Percentiles rank a stretch among this genome's conserved stretches.
Evolutionary conservation across 2,329 filamentous ascomycete genomes (phyloP).

Genomic region (Neophaeococcomyces aloes): DNA sequence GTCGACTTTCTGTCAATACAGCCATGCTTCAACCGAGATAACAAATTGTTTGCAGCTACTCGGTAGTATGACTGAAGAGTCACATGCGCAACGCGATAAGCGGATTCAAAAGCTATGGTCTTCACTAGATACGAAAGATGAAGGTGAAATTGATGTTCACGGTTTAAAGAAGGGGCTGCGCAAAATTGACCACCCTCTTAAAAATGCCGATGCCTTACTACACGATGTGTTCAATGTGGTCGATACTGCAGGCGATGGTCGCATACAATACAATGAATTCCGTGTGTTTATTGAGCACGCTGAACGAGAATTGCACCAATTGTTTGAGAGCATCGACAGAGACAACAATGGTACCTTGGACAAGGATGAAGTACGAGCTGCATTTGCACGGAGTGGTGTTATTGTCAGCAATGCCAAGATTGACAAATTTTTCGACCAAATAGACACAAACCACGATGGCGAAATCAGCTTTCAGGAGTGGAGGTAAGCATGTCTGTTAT

Average conservation of each 20-base stretch:
- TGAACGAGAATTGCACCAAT: conserved; percentile 66
- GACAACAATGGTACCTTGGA: conserved; percentile 79
- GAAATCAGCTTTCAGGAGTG: conserved; percentile 86
- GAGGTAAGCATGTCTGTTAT: conserved; percentile 57
- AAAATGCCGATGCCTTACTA: conserved; percentile 83
- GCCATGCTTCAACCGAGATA: conserved; percentile 7
- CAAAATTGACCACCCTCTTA: conserved; percentile 85
- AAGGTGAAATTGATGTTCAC: conserved; percentile 72
- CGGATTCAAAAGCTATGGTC: conserved; percentile 76
- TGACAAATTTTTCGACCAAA: conserved; percentile 75
- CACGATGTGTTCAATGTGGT: conserved; percentile 69
- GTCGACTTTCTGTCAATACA: conserved; percentile 1
- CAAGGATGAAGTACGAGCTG: conserved; percentile 67
- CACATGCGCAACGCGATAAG: conserved; percentile 66
- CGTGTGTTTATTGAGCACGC: conserved; percentile 76
- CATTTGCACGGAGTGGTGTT: conserved; percentile 69
- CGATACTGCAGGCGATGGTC: conserved; percentile 77
- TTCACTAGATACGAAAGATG: conserved; percentile 63
- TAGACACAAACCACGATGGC: conserved; percentile 82
- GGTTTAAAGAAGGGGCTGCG: conserved; percentile 74
- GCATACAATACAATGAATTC: conserved; percentile 91
- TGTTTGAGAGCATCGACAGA: conserved; percentile 80
- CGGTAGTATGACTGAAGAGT: conserved; percentile 56
- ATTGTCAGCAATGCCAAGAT: conserved; percentile 67
- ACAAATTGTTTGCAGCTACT: neutral